Evolutionary conservation across 345 rosid genomes (phyloP), one percentile per base, ranked within the genome.

Genomic region (Citrus cavaleriei): DNA sequence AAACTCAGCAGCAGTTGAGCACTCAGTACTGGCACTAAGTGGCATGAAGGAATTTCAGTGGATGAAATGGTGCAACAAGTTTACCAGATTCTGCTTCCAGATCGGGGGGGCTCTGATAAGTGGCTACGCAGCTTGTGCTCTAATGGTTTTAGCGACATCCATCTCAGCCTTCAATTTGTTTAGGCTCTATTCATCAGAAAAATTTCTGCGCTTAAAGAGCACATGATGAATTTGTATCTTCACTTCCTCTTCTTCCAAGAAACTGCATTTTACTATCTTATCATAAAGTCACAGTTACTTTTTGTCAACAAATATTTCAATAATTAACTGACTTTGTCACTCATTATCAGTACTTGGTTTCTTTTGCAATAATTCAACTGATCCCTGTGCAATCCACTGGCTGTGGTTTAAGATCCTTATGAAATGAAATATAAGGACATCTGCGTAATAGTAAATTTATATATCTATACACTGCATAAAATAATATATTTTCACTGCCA

Each of bases 11-110:
- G 90, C 88, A 2, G 19, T 76, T 1, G 87, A 83, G 80, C 88
- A 90, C 1, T 77, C 93, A 7, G 14, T 86, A 38, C 70, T 92
- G 22, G 94, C 81, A 7, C 1, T 88, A 65, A 80, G 83, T 0
- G 97, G 98, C 13, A 78, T 81, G 10, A 66, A 78, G 60, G 85
- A 72, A 51, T 81, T 92, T 61, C 94, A 91, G 60, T 94, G 98
- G 98, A 79, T 85, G 90, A 88, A 89, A 69, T 86, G 93, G 92
- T 92, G 97, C 87, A 60, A 65, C 77, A 88, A 78, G 63, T 94
- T 66, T 78, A 86, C 90, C 13, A 88, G 90, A 81, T 94, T 89
- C 83, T 94, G 98, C 82, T 27, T 85, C 83, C 95, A 90, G 79
- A 76, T 84, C 0, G 97, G 94, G 2, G 89, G 90, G 13, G 89